phyloP scores from a whole-genome alignment of 345 rosid species.

The Iberis pinnata region DNA sequence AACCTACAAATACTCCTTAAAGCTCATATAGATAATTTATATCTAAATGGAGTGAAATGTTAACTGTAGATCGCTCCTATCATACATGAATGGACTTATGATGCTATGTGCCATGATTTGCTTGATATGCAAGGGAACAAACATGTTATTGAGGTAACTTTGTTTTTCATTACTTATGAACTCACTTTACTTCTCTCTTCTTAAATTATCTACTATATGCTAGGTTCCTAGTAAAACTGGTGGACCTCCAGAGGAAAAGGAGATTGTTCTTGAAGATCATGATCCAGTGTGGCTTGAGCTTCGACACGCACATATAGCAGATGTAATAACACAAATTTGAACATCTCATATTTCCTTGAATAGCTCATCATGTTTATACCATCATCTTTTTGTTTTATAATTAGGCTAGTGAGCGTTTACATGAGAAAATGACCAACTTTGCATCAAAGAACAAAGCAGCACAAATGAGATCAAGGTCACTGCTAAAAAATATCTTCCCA shows the following conservation, averaged over 20 bases:
- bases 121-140: conserved; percentile 88
- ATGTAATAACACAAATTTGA: conserved; percentile 43
- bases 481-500: conserved; percentile 7
- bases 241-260: conserved; percentile 64
- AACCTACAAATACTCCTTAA: conserved; percentile 9
- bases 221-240: conserved; percentile 78
- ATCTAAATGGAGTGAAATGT: conserved; percentile 16
- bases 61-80: conserved; percentile 75
- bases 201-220: conserved; percentile 5
- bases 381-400: conserved; percentile 16
- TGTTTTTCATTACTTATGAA: not conserved
- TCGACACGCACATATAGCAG: conserved; percentile 86
- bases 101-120: conserved; percentile 97
- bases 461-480: conserved; percentile 54
- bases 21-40: not conserved
- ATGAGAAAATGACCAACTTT: conserved; percentile 80
- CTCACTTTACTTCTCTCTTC: not conserved
- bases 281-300: conserved; percentile 96
- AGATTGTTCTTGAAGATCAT: conserved; percentile 69
- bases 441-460: conserved; percentile 90
- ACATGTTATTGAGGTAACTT: conserved; percentile 56
- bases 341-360: conserved; percentile 16
- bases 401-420: conserved; percentile 93
- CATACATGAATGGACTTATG: conserved; percentile 98
- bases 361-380: conserved; percentile 11